Base-by-base conservation (phyloP, 768 basidiomycete genomes). In the Pleurotus tuoliensis region DNA sequence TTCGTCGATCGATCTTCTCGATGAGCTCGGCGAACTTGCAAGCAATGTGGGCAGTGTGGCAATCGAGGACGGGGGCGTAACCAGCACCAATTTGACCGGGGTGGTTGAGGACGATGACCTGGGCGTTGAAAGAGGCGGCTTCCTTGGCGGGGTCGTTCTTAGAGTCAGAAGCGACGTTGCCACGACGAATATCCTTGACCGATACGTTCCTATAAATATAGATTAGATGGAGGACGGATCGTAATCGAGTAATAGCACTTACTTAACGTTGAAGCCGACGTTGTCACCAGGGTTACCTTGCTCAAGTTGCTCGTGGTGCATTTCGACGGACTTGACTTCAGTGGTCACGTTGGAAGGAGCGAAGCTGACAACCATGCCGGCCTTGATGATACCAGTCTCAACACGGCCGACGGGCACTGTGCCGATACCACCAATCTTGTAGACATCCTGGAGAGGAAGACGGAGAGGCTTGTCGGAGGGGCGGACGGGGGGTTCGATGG, bases 361-460 rank as follows among this genome's bases (percentile, higher is more conserved):
- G 73, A 98, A 99, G 72, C 79, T 86, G 74, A 97, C 97, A 67
- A 99, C 82, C 96, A 98, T 99, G 75, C 96, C 96, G 68, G 95
- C 92, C 84, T 97, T 97, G 86, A 99, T 98, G 76, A 93, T 71
- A 88, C 97, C 97, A 71, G 97, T 99, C 84, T 99, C 97, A 67
- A 99, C 97, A 92, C 97, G 97, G 74, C 97, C 97, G 79, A 99
- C 97, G 74, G 97, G 97, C 70, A 99, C 97, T 67, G 97, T 99
- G 65, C 97, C 97, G 65, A 99, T 99, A 93, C 97, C 97, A 80
- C 97, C 97, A 69, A 99, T 99, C 86, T 99, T 99, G 93, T 99
- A 98, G 71, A 99, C 97, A 86, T 99, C 97, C 87, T 99, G 96
- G 75, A 97, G 94, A 68, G 96, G 94, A 65, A 99, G 95, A 79